These are phyloP conservation scores for Botrytis deweyae DNA, from an alignment of 2,329 filamentous ascomycete genomes.

Conservation along the genomic window DNA sequence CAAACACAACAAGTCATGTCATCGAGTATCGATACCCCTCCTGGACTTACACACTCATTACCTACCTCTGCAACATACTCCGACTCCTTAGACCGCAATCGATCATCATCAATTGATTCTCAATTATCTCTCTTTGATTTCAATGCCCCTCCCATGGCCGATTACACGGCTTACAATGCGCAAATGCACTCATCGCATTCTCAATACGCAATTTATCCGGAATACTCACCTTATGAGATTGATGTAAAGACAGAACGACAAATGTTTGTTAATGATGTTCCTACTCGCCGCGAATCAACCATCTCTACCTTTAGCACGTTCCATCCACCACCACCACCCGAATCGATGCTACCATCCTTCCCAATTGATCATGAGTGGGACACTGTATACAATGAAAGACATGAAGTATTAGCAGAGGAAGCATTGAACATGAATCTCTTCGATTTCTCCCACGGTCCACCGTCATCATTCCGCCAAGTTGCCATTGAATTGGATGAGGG, in stretches of 20 bases:
- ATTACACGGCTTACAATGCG: constrained; percentile 61
- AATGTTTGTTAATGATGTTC: constrained; percentile 89
- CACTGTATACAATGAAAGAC: constrained; percentile 65
- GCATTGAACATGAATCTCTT: constrained; percentile 76
- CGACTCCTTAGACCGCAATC: constrained; percentile 68
- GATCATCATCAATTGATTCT: constrained; percentile 78
- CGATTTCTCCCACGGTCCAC: constrained; percentile 70
- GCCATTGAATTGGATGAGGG: constrained; percentile 82
- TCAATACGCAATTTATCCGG: constrained; percentile 49
- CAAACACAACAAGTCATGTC: constrained; percentile 50
- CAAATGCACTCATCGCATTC: constrained; percentile 56
- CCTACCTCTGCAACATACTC: constrained; percentile 79
- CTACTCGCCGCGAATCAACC: constrained; percentile 79
- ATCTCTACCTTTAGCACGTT: constrained; percentile 93
- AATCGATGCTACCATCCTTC: constrained; percentile 63
- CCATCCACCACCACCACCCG: constrained; percentile 71
- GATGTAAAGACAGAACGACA: constrained; percentile 95
- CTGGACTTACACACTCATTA: constrained; percentile 76
- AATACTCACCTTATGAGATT: constrained; percentile 82
- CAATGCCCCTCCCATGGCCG: constrained; percentile 56
- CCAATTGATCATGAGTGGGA: constrained; percentile 70
- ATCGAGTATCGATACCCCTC: constrained; percentile 62
- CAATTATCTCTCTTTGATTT: constrained; percentile 73
- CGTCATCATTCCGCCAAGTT: constrained; percentile 63
- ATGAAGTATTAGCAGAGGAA: constrained; percentile 63